A percentile compares a stretch with the other conserved stretches of the same genome.
phyloP scores from a whole-genome alignment of 495 filamentous ascomycete genomes.

The Sporormia fimetaria region DNA sequence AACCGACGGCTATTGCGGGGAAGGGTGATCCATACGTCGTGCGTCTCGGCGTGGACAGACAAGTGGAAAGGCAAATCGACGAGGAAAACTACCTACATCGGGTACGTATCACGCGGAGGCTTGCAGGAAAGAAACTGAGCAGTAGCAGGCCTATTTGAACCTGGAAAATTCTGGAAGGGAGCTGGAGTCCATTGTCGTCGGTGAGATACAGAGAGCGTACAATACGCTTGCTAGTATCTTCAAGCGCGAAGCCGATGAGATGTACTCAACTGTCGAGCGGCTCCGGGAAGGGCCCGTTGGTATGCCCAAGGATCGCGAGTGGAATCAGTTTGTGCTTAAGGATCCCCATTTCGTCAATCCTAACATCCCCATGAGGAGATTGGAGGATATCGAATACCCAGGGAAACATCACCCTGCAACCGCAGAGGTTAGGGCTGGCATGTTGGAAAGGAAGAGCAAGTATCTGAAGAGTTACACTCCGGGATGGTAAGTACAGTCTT shows the following conservation, averaged over 20 bases:
- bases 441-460: constrained; percentile 95
- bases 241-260: constrained; percentile 75
- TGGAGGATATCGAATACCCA: constrained; percentile 86
- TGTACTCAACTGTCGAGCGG: constrained; percentile 64
- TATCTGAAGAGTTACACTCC: constrained; percentile 97
- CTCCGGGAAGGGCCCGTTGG: constrained; percentile 74
- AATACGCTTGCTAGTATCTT: constrained; percentile 83
- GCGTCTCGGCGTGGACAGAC: constrained; percentile 69
- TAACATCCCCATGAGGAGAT: constrained; percentile 58
- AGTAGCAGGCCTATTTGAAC: constrained; percentile 74
- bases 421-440: constrained; percentile 73
- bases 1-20: constrained; percentile 60
- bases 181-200: constrained; percentile 86
- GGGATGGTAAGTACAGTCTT: constrained; percentile 61
- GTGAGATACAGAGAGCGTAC: constrained; percentile 95
- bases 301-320: constrained; percentile 87
- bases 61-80: constrained; percentile 83
- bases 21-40: constrained; percentile 88
- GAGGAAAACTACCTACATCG: constrained; percentile 95
- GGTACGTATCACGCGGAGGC: constrained; percentile 43
- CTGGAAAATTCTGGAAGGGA: constrained; percentile 90
- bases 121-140: constrained; percentile 19
- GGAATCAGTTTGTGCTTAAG: constrained; percentile 68
- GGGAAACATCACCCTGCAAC: constrained; percentile 80
- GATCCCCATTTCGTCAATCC: constrained; percentile 87